Base-by-base conservation (phyloP, 345 rosid species). In the Lumnitzera littorea region DNA sequence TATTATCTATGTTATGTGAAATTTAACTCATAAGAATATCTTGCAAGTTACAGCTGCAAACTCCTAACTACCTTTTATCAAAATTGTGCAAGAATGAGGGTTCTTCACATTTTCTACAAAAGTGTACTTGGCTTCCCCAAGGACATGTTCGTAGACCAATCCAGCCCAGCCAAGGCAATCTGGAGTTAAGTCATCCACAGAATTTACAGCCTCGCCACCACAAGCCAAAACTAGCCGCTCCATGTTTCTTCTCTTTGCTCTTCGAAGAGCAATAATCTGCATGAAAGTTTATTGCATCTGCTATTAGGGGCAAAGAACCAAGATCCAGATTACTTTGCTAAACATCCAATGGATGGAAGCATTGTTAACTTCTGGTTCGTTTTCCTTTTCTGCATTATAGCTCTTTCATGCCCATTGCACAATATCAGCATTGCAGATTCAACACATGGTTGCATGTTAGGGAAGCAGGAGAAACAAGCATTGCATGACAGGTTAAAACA, bases 161-260 rank as follows among this genome's bases (percentile, higher is more conserved):
- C 99, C 97, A 70, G 99, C 97, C 99, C 92, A 94, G 50, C 99
- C 97, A 74, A 94, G 96, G 70, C 82, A 90, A 48, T 82, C 87
- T 2, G 97, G 91, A 46, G 95, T 86, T 69, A 94, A 65, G 69
- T 83, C 87, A 57, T 90, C 97, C 53, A 94, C 96, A 48, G 92
- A 90, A 57, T 88, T 91, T 65, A 95, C 88, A 71, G 91, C 96
- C 71, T 91, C 97, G 71, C 99, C 99, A 57, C 97, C 99, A 75
- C 97, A 90, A 53, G 96, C 92, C 78, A 95, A 79, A 58, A 88
- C 86, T 76, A 95, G 71, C 46, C 97, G 85, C 77, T 95, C 99
- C 97, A 95, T 91, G 75, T 95, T 91, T 83, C 99, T 95, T 67
- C 91, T 81, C 86, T 95, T 95, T 4, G 99, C 97, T 81, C 99